Evolutionary conservation across 2,329 filamentous ascomycete genomes (phyloP), one percentile per base, ranked within the genome.

Genomic region (Aspergillus sp.): DNA sequence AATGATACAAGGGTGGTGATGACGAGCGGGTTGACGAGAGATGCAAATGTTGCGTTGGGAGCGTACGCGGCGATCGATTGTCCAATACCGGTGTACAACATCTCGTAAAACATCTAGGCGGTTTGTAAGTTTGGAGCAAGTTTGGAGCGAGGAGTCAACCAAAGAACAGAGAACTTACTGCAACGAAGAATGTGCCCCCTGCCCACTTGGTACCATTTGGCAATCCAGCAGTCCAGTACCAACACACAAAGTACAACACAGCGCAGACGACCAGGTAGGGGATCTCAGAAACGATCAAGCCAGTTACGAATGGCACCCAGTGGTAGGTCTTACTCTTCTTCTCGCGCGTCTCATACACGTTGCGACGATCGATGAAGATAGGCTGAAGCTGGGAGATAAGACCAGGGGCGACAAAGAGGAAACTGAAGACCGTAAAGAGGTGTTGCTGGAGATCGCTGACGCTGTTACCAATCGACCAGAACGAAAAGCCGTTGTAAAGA

Each of bases 201-300:
- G 44, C 30, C n/a, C 26, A 19, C 26, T 46, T 46, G 44, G 44
- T 20, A 26, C 19, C 44, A 20, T 32, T 11, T 14, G 44, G 30
- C 26, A 46, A 35, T n/a, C 30, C 30, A 13, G 22, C 30, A 11
- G 24, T 33, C 11, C 26, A 46, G 17, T 46, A 46, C 44, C 44
- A 46, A 14, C 44, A 46, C 19, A 46, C 44, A 36, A 46, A 46
- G 26, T 46, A 46, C n/a, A 46, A 20, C 10, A 46, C 44, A 20
- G 14, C 44, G 30, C 44, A 46, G 30, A 46, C 9, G 19, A 20
- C 19, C 13, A 46, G 44, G 14, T 46, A 46, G 30, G 44, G 44
- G 17, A 46, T 16, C 16, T 46, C 44, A 35, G 44, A 46, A 17
- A 46, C 44, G 19, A 46, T 46, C n/a, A 46, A 16, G 16, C 44